These are phyloP conservation scores for Firmiana major DNA, from an alignment of 345 rosid genomes.

Conservation along the genomic window DNA sequence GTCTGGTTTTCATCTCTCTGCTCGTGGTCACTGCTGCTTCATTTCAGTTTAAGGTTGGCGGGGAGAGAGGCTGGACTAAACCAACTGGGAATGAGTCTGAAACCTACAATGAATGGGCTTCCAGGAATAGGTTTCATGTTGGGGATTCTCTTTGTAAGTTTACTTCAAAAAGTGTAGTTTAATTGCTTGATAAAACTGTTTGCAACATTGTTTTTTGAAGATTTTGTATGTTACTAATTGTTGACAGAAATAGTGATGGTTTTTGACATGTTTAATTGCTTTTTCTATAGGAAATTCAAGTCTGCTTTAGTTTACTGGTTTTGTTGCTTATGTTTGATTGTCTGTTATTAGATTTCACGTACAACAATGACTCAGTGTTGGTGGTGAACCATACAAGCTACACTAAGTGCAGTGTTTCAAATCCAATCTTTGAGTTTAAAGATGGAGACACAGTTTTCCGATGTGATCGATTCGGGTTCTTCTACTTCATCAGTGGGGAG, in stretches of 20 bases:
- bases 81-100: conserved; percentile 19
- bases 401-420: conserved; percentile 14
- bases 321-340: not conserved
- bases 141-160: conserved; percentile 36
- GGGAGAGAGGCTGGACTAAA: conserved; percentile 24
- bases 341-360: conserved; percentile 24
- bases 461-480: conserved; percentile 27
- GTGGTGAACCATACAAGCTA: conserved; percentile 26
- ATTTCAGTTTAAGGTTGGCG: conserved; percentile 32
- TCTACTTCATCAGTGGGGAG: conserved; percentile 33
- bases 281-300: too few species aligned
- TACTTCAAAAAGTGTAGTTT: not conserved
- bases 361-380: conserved; percentile 30
- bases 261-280: too few species aligned
- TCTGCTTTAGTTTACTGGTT: not conserved
- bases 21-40: not conserved
- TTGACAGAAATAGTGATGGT: too few species aligned
- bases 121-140: conserved; percentile 27
- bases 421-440: conserved; percentile 20
- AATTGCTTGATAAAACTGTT: not conserved
- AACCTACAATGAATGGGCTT: conserved; percentile 29
- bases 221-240: not conserved
- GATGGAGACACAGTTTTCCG: conserved; percentile 26
- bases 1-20: not conserved
- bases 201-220: not conserved